Evolutionary conservation across 2,329 filamentous ascomycete genomes (phyloP), one percentile per base, ranked within the genome.

Genomic region (Cladophialophora immunda): DNA sequence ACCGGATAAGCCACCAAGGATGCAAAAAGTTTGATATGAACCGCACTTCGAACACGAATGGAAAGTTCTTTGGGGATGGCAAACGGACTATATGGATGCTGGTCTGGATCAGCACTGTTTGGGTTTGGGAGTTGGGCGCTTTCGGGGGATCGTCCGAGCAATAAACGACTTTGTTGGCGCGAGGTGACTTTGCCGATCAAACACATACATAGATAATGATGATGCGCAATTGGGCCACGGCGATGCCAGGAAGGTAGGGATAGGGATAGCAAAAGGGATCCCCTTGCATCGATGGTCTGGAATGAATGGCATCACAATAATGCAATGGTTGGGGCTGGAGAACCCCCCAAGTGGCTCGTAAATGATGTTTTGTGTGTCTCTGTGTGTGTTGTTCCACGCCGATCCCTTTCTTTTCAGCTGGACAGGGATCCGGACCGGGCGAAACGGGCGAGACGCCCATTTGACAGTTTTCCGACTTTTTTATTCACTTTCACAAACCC

Each of bases 381-480:
- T 17, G 38, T 41, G 38, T 41, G 32, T 6, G 32, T 2, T 17
- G 38, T 41, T 41, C 15, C n/a, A 8, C 17, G 38, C 38, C 8
- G 38, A 8, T 11, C 32, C 13, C 25, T 50, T 50, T 59, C 57
- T 50, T 50, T 50, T 59, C 57, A 59, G 57, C 57, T 59, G 36
- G 27, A 59, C 57, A 59, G 57, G 57, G 57, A 50, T 50, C 22
- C 22, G 25, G 38, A 50, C 45, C 45, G 5, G 9, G 19, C 38
- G 38, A 41, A n/a, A 41, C 38, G 38, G 38, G n/a, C 38, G 8
- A n/a, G 15, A 4, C 38, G n/a, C 38, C 17, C 38, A 19, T 41
- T 19, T 41, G 38, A 19, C 17, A 17, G 15, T 41, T 41, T 6
- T 41, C n/a, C 4, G 13, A 34, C 38, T 19, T 19, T 41, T 41